Percentiles rank a stretch among this genome's conserved stretches.
phyloP scores from a whole-genome alignment of 495 filamentous ascomycete genomes.

The Talaromyces nanjingensis region DNA sequence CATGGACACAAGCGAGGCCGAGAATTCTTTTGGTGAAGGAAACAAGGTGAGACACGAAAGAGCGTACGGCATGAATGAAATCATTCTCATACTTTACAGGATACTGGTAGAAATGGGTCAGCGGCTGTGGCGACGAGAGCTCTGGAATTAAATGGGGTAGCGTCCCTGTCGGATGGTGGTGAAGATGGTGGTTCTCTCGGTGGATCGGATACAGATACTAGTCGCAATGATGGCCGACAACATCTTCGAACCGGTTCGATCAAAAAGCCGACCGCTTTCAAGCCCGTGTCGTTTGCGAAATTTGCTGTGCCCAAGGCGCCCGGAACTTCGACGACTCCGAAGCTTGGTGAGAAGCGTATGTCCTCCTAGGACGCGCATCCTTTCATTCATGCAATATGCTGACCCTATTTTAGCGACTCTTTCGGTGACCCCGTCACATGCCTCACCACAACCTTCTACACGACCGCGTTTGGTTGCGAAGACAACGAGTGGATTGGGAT shows the following conservation, averaged over 20 bases:
- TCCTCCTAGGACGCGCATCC: not conserved
- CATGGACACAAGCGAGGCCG: slow-evolving; percentile 20
- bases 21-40: slow-evolving; percentile 23
- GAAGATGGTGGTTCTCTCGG: slow-evolving; percentile 40
- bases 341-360: slow-evolving; percentile 51
- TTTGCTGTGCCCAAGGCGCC: slow-evolving; percentile 45
- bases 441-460: slow-evolving; percentile 36
- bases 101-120: slow-evolving; percentile 26
- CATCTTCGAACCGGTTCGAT: slow-evolving; percentile 63
- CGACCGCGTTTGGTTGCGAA: slow-evolving; percentile 63
- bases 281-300: slow-evolving; percentile 91
- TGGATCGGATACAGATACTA: slow-evolving; percentile 43
- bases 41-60: slow-evolving; percentile 25
- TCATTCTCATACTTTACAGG: slow-evolving; percentile 17
- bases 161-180: slow-evolving; percentile 35
- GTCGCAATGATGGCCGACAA: slow-evolving; percentile 48
- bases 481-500: slow-evolving; percentile 48
- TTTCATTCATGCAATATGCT: slow-evolving; percentile 16
- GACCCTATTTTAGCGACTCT: slow-evolving; percentile 26
- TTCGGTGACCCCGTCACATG: slow-evolving; percentile 32
- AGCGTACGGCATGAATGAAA: not conserved
- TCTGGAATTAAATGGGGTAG: slow-evolving; percentile 38
- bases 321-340: slow-evolving; percentile 46
- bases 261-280: slow-evolving; percentile 85
- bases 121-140: slow-evolving; percentile 33